Conservation (phyloP, 2,329 filamentous ascomycete species). For the Emmonsia crescens region DNA sequence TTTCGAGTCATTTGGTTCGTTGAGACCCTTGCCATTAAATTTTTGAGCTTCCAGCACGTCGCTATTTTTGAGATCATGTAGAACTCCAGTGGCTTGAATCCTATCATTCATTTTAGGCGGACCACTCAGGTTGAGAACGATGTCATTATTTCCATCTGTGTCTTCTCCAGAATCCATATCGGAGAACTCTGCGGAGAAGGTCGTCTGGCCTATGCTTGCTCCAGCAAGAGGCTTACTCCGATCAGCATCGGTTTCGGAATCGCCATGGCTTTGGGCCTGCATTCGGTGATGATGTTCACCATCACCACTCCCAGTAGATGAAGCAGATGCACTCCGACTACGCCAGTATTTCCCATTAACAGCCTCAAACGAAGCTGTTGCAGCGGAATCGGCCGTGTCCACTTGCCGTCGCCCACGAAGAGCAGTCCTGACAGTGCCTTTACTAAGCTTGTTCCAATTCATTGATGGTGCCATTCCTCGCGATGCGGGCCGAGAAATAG, state of each 20-base stretch:
- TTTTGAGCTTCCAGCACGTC: not conserved
- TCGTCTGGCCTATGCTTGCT: conserved; percentile 1
- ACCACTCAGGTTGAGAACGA: conserved; percentile 30
- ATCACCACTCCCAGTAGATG: conserved; percentile 12
- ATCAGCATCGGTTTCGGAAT: not conserved
- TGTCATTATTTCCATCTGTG: conserved; percentile 31
- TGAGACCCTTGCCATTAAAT: not conserved
- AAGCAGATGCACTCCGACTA: conserved; percentile 25
- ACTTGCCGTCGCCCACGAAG: conserved; percentile 24
- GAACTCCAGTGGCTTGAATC: not conserved
- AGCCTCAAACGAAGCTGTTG: conserved; percentile 17
- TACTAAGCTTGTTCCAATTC: conserved; percentile 38
- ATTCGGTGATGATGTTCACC: conserved; percentile 14
- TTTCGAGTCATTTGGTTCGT: not conserved
- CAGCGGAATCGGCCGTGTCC: conserved; percentile 5
- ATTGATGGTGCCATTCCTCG: conserved; percentile 21
- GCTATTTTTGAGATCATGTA: not conserved
- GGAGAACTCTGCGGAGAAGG: conserved; percentile 18
- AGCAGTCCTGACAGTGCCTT: conserved; percentile 32
- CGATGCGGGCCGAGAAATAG: not conserved
- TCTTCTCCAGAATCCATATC: conserved; percentile 19
- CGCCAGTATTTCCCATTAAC: conserved; percentile 31
- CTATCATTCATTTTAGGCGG: not conserved
- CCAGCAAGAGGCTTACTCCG: not conserved
- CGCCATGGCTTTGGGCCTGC: not conserved